phyloP scores from a whole-genome alignment of 2,329 filamentous ascomycete genomes.

The Polytolypa hystricis region DNA sequence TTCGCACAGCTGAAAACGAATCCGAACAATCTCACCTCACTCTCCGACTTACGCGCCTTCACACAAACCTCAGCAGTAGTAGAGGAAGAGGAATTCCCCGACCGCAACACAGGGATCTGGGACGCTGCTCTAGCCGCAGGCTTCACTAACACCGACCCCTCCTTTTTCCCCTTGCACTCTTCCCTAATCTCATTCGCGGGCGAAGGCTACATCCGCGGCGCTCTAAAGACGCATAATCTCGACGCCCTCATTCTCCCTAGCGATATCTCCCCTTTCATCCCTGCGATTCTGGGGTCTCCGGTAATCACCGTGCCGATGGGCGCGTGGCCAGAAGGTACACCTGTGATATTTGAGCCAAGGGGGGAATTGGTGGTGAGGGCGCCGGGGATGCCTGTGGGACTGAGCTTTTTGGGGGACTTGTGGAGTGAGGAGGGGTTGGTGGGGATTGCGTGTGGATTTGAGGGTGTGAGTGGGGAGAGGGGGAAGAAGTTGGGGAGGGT shows the following conservation, averaged over 20 bases:
- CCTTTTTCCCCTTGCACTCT: conserved; percentile 49
- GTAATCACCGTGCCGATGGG: conserved; percentile 55
- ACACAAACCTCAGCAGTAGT: conserved; percentile 42
- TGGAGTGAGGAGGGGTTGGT: too few species aligned
- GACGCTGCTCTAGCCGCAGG: conserved; percentile 41
- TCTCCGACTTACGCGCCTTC: conserved; percentile 44
- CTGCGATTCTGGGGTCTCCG: conserved; percentile 48
- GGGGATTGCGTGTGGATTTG: background rate
- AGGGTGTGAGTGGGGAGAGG: conserved; percentile 9
- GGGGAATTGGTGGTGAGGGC: conserved; percentile 43
- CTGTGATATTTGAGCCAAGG: conserved; percentile 34
- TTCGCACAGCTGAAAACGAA: conserved; percentile 30
- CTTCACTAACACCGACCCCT: conserved; percentile 46
- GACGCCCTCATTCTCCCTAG: conserved; percentile 54
- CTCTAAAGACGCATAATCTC: conserved; percentile 45
- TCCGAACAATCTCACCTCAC: conserved; percentile 42
- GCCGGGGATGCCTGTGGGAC: conserved; percentile 46
- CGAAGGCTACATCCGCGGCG: conserved; percentile 50
- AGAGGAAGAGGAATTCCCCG: conserved; percentile 51
- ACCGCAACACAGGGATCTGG: conserved; percentile 48
- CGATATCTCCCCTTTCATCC: conserved; percentile 34
- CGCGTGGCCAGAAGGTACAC: conserved; percentile 39
- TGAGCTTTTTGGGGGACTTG: too few species aligned
- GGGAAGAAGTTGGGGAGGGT: conserved; percentile 10
- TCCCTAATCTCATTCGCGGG: conserved; percentile 44